Evolutionary conservation across 345 rosid genomes (phyloP).

Genomic region (Aquilaria sinensis): DNA sequence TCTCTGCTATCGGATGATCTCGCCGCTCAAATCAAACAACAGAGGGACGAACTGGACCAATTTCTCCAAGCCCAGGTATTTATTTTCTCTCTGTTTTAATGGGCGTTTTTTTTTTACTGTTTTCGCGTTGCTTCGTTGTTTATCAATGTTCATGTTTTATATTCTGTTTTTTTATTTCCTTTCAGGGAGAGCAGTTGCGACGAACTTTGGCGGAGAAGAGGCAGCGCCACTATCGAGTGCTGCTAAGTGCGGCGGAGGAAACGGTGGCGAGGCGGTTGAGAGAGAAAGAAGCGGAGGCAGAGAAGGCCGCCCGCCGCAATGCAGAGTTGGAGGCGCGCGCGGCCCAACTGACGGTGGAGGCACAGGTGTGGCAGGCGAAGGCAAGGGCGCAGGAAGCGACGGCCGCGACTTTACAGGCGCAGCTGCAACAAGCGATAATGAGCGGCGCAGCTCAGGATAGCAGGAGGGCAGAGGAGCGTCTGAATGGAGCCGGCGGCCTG

Average conservation of each 20-base stretch:
- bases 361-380: conserved; percentile 84
- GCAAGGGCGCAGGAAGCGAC: conserved; percentile 74
- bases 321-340: conserved; percentile 82
- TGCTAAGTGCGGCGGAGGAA: conserved; percentile 66
- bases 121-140: background rate
- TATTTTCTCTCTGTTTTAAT: conserved; percentile 3
- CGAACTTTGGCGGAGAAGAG: conserved; percentile 66
- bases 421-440: conserved; percentile 58
- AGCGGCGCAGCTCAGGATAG: conserved; percentile 32
- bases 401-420: conserved; percentile 74
- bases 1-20: conserved; percentile 46
- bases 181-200: conserved; percentile 73
- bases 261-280: conserved; percentile 44
- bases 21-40: conserved; percentile 53
- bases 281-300: conserved; percentile 68
- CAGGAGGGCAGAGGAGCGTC: conserved; percentile 33
- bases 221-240: conserved; percentile 68
- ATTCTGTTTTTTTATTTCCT: background rate
- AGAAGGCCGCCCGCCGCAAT: conserved; percentile 67
- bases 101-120: conserved; percentile 1
- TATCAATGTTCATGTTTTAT: background rate
- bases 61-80: conserved; percentile 74
- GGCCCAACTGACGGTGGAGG: conserved; percentile 67
- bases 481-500: conserved; percentile 21
- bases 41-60: conserved; percentile 68